Conservation (phyloP, 805 yeast genomes). For the Candida schatavii region DNA sequence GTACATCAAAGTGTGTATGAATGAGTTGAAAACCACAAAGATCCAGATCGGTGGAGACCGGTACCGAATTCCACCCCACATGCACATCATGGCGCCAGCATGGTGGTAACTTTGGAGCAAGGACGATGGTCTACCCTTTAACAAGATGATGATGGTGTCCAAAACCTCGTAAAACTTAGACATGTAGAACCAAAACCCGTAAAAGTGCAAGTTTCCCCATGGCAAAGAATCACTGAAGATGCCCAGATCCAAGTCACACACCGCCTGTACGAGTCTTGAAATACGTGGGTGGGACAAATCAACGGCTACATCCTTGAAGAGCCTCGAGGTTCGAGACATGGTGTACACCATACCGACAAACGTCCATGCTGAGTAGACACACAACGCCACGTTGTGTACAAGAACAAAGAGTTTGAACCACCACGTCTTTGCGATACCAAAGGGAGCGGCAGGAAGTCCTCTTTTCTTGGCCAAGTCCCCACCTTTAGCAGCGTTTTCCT, state of each 20-base stretch:
- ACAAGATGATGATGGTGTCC: slow-evolving; percentile 63
- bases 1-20: slow-evolving; percentile 74
- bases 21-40: slow-evolving; percentile 76
- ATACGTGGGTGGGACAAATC: slow-evolving; percentile 39
- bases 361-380: slow-evolving; percentile 70
- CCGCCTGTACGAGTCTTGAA: slow-evolving; percentile 45
- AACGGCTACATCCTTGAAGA: slow-evolving; percentile 18
- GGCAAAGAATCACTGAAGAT: slow-evolving; percentile 40
- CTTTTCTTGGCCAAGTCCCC: slow-evolving; percentile 51
- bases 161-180: slow-evolving; percentile 71
- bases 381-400: slow-evolving; percentile 58
- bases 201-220: slow-evolving; percentile 45
- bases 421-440: slow-evolving; percentile 39
- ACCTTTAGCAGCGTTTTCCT: slow-evolving; percentile 17
- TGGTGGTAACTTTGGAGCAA: slow-evolving; percentile 73
- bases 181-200: slow-evolving; percentile 65
- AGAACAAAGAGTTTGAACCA: slow-evolving; percentile 55
- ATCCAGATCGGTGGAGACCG: slow-evolving; percentile 78
- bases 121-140: slow-evolving; percentile 66
- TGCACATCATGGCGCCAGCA: slow-evolving; percentile 76
- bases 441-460: slow-evolving; percentile 53
- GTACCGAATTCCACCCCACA: slow-evolving; percentile 76
- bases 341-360: slow-evolving; percentile 61
- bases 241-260: slow-evolving; percentile 60
- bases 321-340: slow-evolving; percentile 39